Conservation (phyloP, 1,284 basidiomycete genomes). For the Thecaphora thlaspeos region DNA sequence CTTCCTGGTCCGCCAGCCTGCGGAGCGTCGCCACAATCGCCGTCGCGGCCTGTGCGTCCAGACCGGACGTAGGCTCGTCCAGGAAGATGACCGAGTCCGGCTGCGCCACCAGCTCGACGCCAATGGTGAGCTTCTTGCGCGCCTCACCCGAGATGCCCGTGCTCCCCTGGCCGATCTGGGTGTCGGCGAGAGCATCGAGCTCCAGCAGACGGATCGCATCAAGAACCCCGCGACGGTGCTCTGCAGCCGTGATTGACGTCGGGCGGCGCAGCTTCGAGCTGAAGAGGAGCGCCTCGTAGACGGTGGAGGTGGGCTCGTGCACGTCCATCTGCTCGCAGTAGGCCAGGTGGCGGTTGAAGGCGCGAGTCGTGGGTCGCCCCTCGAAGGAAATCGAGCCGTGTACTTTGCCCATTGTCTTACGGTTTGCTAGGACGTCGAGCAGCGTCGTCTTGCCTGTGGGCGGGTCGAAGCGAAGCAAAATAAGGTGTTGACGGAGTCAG, state of each 20-base stretch:
- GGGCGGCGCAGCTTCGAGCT: constrained; percentile 42
- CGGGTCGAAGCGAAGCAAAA: too few relatives aligned
- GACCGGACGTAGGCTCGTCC: constrained; percentile 51
- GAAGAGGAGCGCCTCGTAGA: constrained; percentile 49
- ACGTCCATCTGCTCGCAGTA: constrained; percentile 50
- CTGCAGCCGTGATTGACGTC: constrained; percentile 26
- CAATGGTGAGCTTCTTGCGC: constrained; percentile 48
- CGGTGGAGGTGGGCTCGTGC: constrained; percentile 32
- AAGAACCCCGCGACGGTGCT: constrained; percentile 43
- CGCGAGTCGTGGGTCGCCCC: constrained; percentile 24
- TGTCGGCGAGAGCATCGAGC: constrained; percentile 42
- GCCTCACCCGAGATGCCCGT: constrained; percentile 44
- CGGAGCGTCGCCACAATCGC: constrained; percentile 50
- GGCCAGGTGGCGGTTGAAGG: constrained; percentile 40
- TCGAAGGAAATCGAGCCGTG: constrained; percentile 31
- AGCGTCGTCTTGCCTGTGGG: constrained; percentile 53
- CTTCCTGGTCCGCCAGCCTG: constrained; percentile 52
- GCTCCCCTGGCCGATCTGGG: constrained; percentile 38
- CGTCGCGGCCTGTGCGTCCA: constrained; percentile 27
- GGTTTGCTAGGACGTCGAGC: constrained; percentile 46
- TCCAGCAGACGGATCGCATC: constrained; percentile 40
- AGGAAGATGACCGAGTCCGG: constrained; percentile 49
- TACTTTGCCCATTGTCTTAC: constrained; percentile 35
- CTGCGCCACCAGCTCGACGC: constrained; percentile 47
- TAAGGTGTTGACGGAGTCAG: too few relatives aligned